Conservation (phyloP, 129 eudicot genomes). For the Flaveria robusta region DNA sequence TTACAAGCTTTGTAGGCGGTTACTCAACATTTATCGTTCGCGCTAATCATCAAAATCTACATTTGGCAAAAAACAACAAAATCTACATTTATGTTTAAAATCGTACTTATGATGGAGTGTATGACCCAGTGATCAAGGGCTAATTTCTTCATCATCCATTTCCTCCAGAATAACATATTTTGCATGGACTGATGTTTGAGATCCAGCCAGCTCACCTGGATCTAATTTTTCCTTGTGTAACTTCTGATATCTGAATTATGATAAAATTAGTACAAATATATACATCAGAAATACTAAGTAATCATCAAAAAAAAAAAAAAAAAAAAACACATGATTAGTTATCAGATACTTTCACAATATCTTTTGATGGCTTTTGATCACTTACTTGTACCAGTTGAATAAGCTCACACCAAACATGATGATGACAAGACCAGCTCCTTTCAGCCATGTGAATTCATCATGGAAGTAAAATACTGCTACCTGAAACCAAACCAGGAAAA, state of each 20-base stretch:
- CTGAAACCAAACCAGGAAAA: slow-evolving; percentile 40
- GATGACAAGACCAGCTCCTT: slow-evolving; percentile 77
- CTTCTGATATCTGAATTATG: slow-evolving; percentile 61
- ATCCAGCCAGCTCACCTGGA: slow-evolving; percentile 38
- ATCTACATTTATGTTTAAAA: slow-evolving; percentile 1
- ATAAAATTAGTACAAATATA: not conserved
- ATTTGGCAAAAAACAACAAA: slow-evolving; percentile 6
- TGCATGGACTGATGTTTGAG: slow-evolving; percentile 41
- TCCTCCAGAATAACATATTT: slow-evolving; percentile 85
- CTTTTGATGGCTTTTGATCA: slow-evolving; percentile 19
- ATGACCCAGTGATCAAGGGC: slow-evolving; percentile 26
- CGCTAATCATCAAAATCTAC: slow-evolving; percentile 17
- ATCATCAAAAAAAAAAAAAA: too few relatives aligned
- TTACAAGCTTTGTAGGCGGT: slow-evolving; percentile 12
- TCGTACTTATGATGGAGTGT: slow-evolving; percentile 20
- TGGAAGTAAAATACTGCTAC: slow-evolving; percentile 97
- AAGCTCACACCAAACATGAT: slow-evolving; percentile 89
- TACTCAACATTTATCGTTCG: slow-evolving; percentile 7
- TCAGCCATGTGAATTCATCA: slow-evolving; percentile 91
- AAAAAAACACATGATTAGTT: not conserved
- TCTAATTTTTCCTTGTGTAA: slow-evolving; percentile 52
- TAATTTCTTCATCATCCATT: slow-evolving; percentile 62
- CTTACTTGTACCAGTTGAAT: slow-evolving; percentile 97
- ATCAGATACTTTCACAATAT: not conserved
- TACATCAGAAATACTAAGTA: not conserved